phyloP scores from a whole-genome alignment of 2,329 filamentous ascomycete species.

The Penicillium sp. region DNA sequence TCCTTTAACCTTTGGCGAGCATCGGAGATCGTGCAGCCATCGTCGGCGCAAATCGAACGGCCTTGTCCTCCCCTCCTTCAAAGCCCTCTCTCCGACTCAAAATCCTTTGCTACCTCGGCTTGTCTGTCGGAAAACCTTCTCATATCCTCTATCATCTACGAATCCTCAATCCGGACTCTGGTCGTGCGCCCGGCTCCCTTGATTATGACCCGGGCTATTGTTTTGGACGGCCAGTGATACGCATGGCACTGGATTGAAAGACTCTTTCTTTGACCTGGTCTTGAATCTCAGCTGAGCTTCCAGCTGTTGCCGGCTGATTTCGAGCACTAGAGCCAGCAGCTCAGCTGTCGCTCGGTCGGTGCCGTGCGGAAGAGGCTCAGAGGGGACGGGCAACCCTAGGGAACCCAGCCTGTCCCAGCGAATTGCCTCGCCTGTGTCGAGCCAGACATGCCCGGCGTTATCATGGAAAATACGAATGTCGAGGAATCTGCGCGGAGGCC shows the following conservation, averaged over 20 bases:
- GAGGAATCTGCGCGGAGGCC: conserved; percentile 30
- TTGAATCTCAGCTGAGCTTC: conserved; percentile 29
- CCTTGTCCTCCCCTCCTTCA: background rate
- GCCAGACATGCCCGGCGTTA: conserved; percentile 44
- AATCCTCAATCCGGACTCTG: conserved; percentile 1
- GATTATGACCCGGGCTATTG: conserved; percentile 27
- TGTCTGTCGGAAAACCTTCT: background rate
- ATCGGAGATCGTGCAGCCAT: conserved; percentile 1
- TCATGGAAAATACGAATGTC: conserved; percentile 42
- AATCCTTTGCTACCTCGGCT: conserved; percentile 1
- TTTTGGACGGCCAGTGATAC: conserved; percentile 24
- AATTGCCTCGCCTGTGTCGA: background rate
- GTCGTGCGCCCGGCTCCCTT: conserved; percentile 15
- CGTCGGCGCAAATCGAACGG: conserved; percentile 1
- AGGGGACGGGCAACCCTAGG: conserved; percentile 28
- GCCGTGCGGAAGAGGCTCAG: conserved; percentile 32
- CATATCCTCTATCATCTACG: background rate
- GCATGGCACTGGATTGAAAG: conserved; percentile 32
- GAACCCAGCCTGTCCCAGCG: conserved; percentile 13
- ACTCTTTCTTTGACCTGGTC: conserved; percentile 14
- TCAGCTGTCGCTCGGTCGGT: conserved; percentile 24
- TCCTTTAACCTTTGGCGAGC: background rate
- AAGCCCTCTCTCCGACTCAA: background rate
- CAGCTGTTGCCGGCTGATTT: conserved; percentile 22
- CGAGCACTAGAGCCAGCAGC: conserved; percentile 16